Evolutionary conservation across 768 basidiomycete species (phyloP), one percentile per base, ranked within the genome.

Genomic region (Russula olivacea): DNA sequence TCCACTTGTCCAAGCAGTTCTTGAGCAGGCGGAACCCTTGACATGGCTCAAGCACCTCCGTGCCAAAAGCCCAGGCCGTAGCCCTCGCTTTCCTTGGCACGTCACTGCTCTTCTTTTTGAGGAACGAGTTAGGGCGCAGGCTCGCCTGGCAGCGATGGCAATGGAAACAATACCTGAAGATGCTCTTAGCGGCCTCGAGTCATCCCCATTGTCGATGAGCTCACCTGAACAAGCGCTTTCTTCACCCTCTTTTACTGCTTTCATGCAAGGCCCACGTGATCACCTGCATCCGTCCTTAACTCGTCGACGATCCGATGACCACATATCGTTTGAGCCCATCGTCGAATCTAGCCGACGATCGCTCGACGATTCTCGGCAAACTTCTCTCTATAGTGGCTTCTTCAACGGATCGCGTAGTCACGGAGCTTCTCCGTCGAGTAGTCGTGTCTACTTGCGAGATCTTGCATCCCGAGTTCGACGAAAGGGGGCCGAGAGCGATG

Each of bases 41-140:
- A 83, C 84, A 8, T 91, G 89, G 89, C 74, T 90, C 32, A 87
- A 83, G 68, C 86, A 89, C 61, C 70, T 80, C 65, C 75, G 83
- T 53, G 81, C 85, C 52, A 83, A 77, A 63, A 78, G 71, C 58
- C 72, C 72, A 45, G 71, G 69, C 54, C 65, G 68, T 40, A 64
- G 66, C 30, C 66, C 60, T 51, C 78, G 81, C 47, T 77, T 80
- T 45, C 80, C 79, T 4, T 85, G 87, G 84, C 77, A 84, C 70
- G 69, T 90, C 53, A 83, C 88, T 10, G 88, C 89, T 3, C 74
- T 87, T 56, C 80, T 88, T 14, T 77, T 86, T 64, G 86, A 90
- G 71, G 84, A 89, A 70, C 89, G 83, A 68, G 61, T 80, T 23
- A 80, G 78, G 65, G 75, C 77, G 5, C 79, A 77, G 58, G 59